Conservation (phyloP, 805 yeast genomes). For the Maudiozyma turicensis region DNA sequence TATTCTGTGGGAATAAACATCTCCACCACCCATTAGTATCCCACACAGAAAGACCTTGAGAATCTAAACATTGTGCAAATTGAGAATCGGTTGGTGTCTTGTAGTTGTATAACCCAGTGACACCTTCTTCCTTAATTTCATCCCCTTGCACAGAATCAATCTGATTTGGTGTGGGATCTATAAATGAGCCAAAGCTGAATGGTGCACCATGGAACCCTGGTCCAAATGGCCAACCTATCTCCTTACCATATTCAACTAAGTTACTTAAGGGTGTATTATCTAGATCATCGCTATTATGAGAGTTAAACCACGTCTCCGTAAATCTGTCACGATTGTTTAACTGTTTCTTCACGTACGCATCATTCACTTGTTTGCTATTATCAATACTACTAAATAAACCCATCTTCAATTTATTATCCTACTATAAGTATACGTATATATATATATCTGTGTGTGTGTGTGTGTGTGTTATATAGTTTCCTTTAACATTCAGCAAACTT, state of each 20-base stretch:
- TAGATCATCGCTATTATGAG: neutral
- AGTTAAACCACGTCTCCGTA: neutral
- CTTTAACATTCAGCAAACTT: too few relatives aligned
- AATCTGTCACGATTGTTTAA: neutral
- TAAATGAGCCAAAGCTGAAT: too few relatives aligned
- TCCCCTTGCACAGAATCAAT: neutral
- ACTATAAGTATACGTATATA: neutral
- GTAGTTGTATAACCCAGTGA: conserved; percentile 40
- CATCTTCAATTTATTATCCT: neutral
- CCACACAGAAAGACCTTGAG: conserved; percentile 72
- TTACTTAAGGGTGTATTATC: neutral
- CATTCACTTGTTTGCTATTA: neutral
- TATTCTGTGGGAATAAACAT: conserved; percentile 65
- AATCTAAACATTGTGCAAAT: conserved; percentile 53
- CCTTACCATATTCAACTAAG: neutral
- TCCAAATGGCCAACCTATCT: neutral
- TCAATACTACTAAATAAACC: conserved; percentile 1
- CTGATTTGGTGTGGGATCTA: too few relatives aligned
- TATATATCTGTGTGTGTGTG: neutral
- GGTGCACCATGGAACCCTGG: neutral
- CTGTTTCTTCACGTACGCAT: neutral
- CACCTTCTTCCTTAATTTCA: conserved; percentile 9
- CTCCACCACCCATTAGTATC: conserved; percentile 82
- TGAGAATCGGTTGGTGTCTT: conserved; percentile 47
- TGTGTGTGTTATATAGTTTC: neutral